A percentile compares a stretch with the other conserved stretches of the same genome.
Conservation (phyloP, 768 basidiomycete genomes). For the Trametes elegans region DNA sequence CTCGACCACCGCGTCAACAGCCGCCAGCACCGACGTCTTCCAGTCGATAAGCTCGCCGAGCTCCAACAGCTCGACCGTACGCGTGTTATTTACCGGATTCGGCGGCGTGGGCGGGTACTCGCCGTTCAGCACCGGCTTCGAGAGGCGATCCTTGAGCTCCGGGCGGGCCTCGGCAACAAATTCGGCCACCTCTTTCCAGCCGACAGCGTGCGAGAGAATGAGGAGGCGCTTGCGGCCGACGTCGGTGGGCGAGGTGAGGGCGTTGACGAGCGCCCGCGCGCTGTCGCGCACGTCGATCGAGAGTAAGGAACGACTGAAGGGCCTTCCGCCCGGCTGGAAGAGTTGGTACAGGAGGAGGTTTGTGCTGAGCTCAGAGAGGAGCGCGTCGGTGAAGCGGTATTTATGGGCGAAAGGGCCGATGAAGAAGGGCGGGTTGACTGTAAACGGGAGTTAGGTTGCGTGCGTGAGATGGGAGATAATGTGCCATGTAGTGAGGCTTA, state of each 20-base stretch:
- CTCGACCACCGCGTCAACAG: slow-evolving; percentile 17
- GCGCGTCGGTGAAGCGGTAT: slow-evolving; percentile 2
- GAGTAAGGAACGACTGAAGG: background rate
- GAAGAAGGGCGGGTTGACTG: slow-evolving; percentile 15
- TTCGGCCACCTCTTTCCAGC: slow-evolving; percentile 4
- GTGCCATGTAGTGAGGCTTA: slow-evolving; percentile 4
- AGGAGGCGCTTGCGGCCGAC: slow-evolving; percentile 12
- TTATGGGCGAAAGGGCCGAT: slow-evolving; percentile 18
- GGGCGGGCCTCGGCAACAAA: slow-evolving; percentile 9
- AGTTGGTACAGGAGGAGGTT: slow-evolving; percentile 1
- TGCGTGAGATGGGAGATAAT: background rate
- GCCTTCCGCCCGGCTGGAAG: background rate
- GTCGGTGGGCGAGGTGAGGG: background rate
- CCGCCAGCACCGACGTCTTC: slow-evolving; percentile 16
- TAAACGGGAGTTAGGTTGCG: too few relatives aligned
- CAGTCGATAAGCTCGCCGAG: slow-evolving; percentile 8
- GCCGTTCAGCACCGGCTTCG: background rate
- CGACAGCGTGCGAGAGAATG: background rate
- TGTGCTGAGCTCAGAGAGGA: slow-evolving; percentile 4
- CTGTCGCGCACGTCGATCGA: slow-evolving; percentile 36
- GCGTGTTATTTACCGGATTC: slow-evolving; percentile 10
- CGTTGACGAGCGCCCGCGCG: slow-evolving; percentile 24
- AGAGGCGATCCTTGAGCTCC: slow-evolving; percentile 10
- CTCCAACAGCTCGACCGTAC: slow-evolving; percentile 16
- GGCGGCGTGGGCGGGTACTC: background rate